Percentiles rank a stretch among this genome's conserved stretches.
These are phyloP conservation scores for Globisporangium middletonii DNA, from an alignment of 352 stramenopile genomes.

Conservation along the genomic window DNA sequence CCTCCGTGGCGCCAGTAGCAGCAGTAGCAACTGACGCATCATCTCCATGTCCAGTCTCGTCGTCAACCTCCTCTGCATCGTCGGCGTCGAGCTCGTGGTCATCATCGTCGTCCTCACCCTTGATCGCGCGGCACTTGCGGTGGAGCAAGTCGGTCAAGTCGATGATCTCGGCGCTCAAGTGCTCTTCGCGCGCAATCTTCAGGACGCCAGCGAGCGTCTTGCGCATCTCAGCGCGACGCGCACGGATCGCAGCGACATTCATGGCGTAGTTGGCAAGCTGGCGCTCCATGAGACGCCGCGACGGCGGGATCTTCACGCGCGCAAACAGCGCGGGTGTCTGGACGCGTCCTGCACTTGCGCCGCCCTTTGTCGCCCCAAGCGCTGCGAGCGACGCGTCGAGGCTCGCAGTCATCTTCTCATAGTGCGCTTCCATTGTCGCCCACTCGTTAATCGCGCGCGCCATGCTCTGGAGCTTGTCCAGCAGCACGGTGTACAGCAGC, in stretches of 20 bases:
- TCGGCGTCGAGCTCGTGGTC: constrained; percentile 16
- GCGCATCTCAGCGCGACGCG: constrained; percentile 37
- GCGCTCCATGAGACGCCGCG: constrained; percentile 59
- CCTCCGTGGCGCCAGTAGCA: constrained; percentile 12
- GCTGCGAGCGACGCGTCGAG: constrained; percentile 38
- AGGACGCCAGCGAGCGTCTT: constrained; percentile 46
- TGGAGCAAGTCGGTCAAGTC: constrained; percentile 45
- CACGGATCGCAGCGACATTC: constrained; percentile 44
- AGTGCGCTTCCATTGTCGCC: constrained; percentile 68
- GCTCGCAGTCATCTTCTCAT: constrained; percentile 51
- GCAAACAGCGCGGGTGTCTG: constrained; percentile 37
- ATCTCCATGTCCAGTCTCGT: constrained; percentile 3
- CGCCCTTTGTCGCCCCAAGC: constrained; percentile 27
- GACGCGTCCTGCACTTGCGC: not conserved
- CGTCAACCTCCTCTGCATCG: constrained; percentile 19
- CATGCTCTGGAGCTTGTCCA: constrained; percentile 62
- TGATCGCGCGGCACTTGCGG: constrained; percentile 45
- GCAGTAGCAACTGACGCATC: constrained; percentile 14
- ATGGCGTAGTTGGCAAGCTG: constrained; percentile 63
- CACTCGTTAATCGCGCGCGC: constrained; percentile 62
- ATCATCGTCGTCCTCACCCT: constrained; percentile 24
- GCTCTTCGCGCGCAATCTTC: constrained; percentile 56
- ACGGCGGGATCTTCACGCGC: constrained; percentile 55
- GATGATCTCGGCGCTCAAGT: constrained; percentile 49
- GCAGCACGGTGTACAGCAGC: constrained; percentile 60